Conservation (phyloP, 139 green algal genomes). For the Tetradesmus lagerheimii region DNA sequence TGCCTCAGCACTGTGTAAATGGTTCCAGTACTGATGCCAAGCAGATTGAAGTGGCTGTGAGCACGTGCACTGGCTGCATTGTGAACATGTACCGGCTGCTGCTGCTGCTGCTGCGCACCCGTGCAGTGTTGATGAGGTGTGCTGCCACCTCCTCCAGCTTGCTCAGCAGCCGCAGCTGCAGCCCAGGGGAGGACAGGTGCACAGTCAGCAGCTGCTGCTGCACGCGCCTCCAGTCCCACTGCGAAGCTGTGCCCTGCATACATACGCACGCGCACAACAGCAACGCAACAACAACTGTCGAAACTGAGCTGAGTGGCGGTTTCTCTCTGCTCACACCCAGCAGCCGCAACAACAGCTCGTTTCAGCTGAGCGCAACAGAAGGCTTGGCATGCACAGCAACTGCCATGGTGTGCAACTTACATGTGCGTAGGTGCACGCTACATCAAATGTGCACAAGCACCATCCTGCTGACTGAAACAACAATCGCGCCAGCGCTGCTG, state of each 20-base stretch:
- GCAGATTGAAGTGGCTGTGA: background rate
- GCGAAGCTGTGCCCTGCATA: background rate
- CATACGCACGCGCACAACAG: background rate
- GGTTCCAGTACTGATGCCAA: no score
- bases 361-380: no score
- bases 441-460: no score
- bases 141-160: slow-evolving; percentile 30
- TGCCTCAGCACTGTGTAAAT: no score
- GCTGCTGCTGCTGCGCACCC: background rate
- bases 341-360: no score
- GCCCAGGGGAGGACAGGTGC: slow-evolving; percentile 35
- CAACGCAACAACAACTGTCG: background rate
- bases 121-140: slow-evolving; percentile 35
- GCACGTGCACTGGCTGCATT: background rate
- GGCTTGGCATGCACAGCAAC: background rate
- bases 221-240: slow-evolving; percentile 26
- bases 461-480: no score
- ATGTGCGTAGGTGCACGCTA: background rate
- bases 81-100: background rate
- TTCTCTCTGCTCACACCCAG: no score
- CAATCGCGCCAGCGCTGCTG: no score
- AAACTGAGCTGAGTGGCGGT: background rate
- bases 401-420: background rate
- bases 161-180: slow-evolving; percentile 35
- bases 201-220: background rate